Percentiles rank a stretch among this genome's conserved stretches.
These are phyloP conservation scores for Cymbopogon citratus DNA, from an alignment of 176 grass and related monocot species.

Conservation along the genomic window DNA sequence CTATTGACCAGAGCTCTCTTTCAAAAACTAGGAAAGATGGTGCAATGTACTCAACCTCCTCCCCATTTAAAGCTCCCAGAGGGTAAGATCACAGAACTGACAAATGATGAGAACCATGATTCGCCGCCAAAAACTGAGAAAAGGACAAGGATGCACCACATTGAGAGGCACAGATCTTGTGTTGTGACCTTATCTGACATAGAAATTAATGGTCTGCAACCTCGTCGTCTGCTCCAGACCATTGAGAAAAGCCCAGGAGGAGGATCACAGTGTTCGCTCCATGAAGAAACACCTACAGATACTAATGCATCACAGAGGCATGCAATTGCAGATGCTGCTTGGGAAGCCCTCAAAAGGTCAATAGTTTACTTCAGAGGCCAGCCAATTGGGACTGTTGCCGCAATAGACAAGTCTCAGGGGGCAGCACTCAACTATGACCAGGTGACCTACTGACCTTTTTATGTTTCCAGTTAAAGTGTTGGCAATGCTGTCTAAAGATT, in stretches of 20 bases:
- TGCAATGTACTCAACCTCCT: neutral
- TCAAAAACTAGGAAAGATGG: conserved; percentile 26
- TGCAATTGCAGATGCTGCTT: conserved; percentile 51
- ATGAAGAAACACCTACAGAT: conserved; percentile 15
- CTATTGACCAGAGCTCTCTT: neutral
- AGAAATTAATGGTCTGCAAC: neutral
- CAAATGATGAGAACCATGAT: conserved; percentile 23
- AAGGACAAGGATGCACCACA: conserved; percentile 28
- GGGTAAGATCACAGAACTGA: conserved; percentile 19
- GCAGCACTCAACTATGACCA: conserved; percentile 79
- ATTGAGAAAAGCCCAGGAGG: conserved; percentile 29
- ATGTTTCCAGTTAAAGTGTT: conserved; percentile 9
- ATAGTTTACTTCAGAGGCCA: conserved; percentile 49
- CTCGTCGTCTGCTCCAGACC: neutral
- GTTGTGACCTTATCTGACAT: conserved; percentile 34
- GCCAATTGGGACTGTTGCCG: conserved; percentile 79
- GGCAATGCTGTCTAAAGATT: neutral
- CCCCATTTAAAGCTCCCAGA: neutral
- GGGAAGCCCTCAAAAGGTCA: conserved; percentile 58
- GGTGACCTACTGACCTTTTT: conserved; percentile 41
- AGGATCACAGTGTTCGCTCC: conserved; percentile 1
- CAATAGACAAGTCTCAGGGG: conserved; percentile 60
- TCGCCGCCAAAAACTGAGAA: conserved; percentile 32
- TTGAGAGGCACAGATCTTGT: conserved; percentile 53
- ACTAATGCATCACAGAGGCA: conserved; percentile 27